These are phyloP conservation scores for Penicillium sp. DNA, from an alignment of 2,329 filamentous ascomycete species.

Conservation along the genomic window DNA sequence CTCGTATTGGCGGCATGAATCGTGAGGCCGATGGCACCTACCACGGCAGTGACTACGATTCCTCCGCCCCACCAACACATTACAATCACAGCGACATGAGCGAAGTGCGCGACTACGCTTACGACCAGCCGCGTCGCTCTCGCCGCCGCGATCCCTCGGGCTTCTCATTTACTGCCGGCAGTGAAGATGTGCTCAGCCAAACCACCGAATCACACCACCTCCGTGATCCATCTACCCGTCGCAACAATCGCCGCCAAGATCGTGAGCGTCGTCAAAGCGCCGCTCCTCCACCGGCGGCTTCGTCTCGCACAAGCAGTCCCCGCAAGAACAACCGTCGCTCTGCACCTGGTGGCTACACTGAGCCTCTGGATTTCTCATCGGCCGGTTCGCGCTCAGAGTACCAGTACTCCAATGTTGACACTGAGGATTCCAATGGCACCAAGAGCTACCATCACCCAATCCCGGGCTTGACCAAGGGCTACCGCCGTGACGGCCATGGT, in stretches of 20 bases:
- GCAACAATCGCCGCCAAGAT: conserved; percentile 37
- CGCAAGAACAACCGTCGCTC: conserved; percentile 40
- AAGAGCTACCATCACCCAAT: conserved; percentile 61
- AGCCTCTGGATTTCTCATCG: conserved; percentile 48
- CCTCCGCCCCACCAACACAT: conserved; percentile 62
- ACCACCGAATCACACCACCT: conserved; percentile 39
- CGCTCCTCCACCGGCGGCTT: conserved; percentile 27
- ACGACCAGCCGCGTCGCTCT: conserved; percentile 29
- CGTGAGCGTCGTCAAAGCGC: conserved; percentile 29
- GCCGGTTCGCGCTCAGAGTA: conserved; percentile 42
- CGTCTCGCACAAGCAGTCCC: conserved; percentile 39
- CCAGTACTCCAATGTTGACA: conserved; percentile 44
- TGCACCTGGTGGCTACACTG: conserved; percentile 45
- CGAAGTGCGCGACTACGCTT: conserved; percentile 49
- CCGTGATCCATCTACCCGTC: conserved; percentile 32
- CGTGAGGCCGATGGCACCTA: conserved; percentile 78
- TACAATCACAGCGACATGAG: conserved; percentile 51
- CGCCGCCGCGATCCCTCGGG: conserved; percentile 36
- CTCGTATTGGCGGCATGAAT: conserved; percentile 87
- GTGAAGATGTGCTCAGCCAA: conserved; percentile 46
- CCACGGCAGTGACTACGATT: conserved; percentile 73
- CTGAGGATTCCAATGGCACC: conserved; percentile 49
- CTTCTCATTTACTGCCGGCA: conserved; percentile 55
- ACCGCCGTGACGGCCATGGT: conserved; percentile 32
- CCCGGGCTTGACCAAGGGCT: conserved; percentile 54